Conservation (phyloP, 805 yeast genomes). For the Blastobotrys robertii region DNA sequence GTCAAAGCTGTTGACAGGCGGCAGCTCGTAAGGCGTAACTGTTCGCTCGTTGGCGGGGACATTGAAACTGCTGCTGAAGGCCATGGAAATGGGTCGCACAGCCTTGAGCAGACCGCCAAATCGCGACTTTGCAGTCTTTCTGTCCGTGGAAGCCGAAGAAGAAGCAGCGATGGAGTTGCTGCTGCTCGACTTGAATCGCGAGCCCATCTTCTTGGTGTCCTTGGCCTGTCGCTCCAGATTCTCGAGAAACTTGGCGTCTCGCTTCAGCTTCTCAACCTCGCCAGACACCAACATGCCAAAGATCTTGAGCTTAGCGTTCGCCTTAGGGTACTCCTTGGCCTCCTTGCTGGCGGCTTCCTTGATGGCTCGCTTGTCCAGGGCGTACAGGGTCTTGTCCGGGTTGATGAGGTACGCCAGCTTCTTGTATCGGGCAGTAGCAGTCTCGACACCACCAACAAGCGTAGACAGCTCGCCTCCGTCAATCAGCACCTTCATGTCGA, state of each 20-base stretch:
- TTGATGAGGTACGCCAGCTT: slow-evolving; percentile 24
- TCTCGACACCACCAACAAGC: slow-evolving; percentile 8
- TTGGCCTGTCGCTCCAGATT: slow-evolving; percentile 17
- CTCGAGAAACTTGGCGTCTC: slow-evolving; percentile 43
- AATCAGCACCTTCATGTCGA: slow-evolving; percentile 31
- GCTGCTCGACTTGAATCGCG: slow-evolving; percentile 3
- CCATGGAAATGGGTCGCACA: slow-evolving; percentile 33
- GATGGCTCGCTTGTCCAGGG: slow-evolving; percentile 22
- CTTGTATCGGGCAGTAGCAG: slow-evolving; percentile 11
- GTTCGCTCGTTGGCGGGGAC: slow-evolving; percentile 32
- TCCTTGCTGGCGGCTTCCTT: slow-evolving; percentile 38
- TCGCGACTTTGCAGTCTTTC: slow-evolving; percentile 21
- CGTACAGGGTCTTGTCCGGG: slow-evolving; percentile 20
- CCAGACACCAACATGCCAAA: slow-evolving; percentile 38
- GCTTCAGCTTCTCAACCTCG: slow-evolving; percentile 42
- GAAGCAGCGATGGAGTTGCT: slow-evolving; percentile 3
- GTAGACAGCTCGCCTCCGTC: slow-evolving; percentile 3
- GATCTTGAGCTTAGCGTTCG: slow-evolving; percentile 30
- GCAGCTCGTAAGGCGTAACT: slow-evolving; percentile 47
- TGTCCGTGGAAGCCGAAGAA: slow-evolving; percentile 6
- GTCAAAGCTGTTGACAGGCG: slow-evolving; percentile 35
- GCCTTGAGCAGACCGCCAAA: slow-evolving; percentile 32
- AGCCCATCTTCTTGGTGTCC: slow-evolving; percentile 10
- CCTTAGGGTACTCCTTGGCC: slow-evolving; percentile 29
- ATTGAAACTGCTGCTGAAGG: slow-evolving; percentile 18